phyloP scores from a whole-genome alignment of 2,329 filamentous ascomycete genomes.

The Bimuria novae-zelandiae region DNA sequence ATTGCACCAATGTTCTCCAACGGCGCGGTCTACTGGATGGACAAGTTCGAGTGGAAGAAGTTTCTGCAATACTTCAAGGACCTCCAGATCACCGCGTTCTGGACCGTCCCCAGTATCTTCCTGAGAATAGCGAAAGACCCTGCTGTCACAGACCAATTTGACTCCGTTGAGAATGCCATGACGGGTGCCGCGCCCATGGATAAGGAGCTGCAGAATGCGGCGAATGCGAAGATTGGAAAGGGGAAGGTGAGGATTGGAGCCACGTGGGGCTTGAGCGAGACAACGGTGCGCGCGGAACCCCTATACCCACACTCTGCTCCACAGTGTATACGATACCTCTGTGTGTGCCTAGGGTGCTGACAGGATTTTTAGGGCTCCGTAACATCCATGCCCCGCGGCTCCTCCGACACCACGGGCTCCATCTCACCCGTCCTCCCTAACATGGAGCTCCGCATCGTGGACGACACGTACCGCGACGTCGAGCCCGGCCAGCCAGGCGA shows the following conservation, averaged over 20 bases:
- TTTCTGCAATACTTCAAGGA: conserved; percentile 58
- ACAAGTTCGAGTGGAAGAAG: conserved; percentile 57
- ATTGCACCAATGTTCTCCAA: conserved; percentile 42
- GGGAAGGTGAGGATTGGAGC: conserved; percentile 52
- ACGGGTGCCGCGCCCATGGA: conserved; percentile 62
- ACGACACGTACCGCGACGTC: conserved; percentile 53
- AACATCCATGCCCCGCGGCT: conserved; percentile 19
- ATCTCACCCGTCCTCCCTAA: conserved; percentile 23
- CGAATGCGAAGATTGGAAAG: conserved; percentile 51
- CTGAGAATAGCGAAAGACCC: conserved; percentile 61
- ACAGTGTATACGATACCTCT: no score
- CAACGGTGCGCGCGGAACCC: conserved; percentile 28
- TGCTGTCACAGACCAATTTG: conserved; percentile 60
- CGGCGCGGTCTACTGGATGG: conserved; percentile 62
- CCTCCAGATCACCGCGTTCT: conserved; percentile 58
- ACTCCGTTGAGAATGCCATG: conserved; percentile 51
- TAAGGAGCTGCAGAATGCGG: conserved; percentile 55
- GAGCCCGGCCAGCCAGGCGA: conserved; percentile 59
- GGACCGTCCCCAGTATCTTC: conserved; percentile 64
- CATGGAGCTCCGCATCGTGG: conserved; percentile 23
- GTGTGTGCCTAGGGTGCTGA: not conserved
- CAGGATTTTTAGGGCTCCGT: conserved; percentile 12
- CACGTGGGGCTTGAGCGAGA: conserved; percentile 63
- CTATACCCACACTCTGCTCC: not conserved
- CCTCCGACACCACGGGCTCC: conserved; percentile 19